Base-by-base conservation (phyloP, 179 eudicot species). In the Actinidia polygama region DNA sequence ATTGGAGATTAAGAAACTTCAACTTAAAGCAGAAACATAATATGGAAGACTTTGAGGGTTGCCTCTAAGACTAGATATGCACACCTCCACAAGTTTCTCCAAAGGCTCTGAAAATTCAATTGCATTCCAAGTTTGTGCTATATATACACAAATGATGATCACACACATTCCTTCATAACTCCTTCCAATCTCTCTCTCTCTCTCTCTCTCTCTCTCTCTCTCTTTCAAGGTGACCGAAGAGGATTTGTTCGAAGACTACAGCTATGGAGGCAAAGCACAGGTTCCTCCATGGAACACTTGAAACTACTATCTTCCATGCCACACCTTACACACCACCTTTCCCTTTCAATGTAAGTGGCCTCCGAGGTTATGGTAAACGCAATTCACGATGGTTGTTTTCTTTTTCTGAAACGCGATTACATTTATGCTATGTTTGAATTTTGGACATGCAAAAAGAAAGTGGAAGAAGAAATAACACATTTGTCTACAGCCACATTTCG, bases 281-380 rank as follows among this genome's bases (percentile, higher is more conserved):
- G 87, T 88, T 89, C 84, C 91, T 96, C 78, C 99, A 96, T 84
- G 99, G 99, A 74, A 95, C 98, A 75, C 90, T 95, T 80, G 99
- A 95, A 88, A 93, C 82, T 63, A 92, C 98, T 77, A 88, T 97
- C 88, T 97, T 95, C 79, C 91, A 91, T 78, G 98, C 97, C 78
- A 93, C 95, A 26, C 89, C 90, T 75, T 81, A 80, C 69, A 83
- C 75, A 68, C 87, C 95, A 63, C 86, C 98, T 47, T 88, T 87
- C 75, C 90, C 93, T 50, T 84, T 85, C 73, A 80, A 69, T 75
- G 99, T 94, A 92, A 88, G 93, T 88, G 21, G 77, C 61, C 61
- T 51, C 77, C 0, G 15, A 21, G 0, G 51, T 51, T 6, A 23
- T 73, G 6, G 51, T 23, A 49, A 73, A 5, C 21, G 44, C 77